phyloP scores from a whole-genome alignment of 176 grass and related monocot genomes.

The Oryza officinalis region DNA sequence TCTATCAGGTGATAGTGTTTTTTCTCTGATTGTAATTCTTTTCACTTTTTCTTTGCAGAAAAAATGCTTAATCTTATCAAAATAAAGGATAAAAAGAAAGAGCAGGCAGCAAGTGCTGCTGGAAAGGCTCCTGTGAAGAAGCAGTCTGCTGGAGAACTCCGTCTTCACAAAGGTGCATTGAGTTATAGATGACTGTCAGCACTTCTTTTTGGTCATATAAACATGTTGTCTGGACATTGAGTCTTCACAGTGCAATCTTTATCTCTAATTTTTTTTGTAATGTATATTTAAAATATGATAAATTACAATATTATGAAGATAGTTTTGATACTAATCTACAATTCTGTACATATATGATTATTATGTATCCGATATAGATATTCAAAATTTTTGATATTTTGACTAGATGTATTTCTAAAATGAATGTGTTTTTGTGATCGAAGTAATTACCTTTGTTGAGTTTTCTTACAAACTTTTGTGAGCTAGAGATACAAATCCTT shows the following conservation, averaged over 20 bases:
- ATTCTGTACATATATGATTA: not conserved
- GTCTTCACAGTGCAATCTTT: not conserved
- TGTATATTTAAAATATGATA: not conserved
- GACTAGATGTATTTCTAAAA: not conserved
- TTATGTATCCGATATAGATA: not conserved
- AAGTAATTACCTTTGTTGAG: not conserved
- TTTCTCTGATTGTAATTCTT: constrained; percentile 3
- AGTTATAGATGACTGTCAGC: not conserved
- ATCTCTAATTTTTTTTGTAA: not conserved
- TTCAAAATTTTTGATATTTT: not conserved
- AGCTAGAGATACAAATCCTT: not conserved
- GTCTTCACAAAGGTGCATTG: constrained; percentile 72
- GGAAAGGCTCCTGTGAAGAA: constrained; percentile 67
- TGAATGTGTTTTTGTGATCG: not conserved
- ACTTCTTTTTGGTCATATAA: not conserved
- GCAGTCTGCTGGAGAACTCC: constrained; percentile 78
- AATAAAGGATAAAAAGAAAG: constrained; percentile 85
- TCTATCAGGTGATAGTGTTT: not conserved
- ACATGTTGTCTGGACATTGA: not conserved
- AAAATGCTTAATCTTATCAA: constrained; percentile 90
- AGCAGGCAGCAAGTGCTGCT: constrained; percentile 71
- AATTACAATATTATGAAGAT: not conserved
- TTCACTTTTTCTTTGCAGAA: constrained; percentile 37
- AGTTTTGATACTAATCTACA: not conserved
- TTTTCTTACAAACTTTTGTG: not conserved